These are phyloP conservation scores for Dichotomopilus funicola DNA, from an alignment of 2,329 filamentous ascomycete species.

Conservation along the genomic window DNA sequence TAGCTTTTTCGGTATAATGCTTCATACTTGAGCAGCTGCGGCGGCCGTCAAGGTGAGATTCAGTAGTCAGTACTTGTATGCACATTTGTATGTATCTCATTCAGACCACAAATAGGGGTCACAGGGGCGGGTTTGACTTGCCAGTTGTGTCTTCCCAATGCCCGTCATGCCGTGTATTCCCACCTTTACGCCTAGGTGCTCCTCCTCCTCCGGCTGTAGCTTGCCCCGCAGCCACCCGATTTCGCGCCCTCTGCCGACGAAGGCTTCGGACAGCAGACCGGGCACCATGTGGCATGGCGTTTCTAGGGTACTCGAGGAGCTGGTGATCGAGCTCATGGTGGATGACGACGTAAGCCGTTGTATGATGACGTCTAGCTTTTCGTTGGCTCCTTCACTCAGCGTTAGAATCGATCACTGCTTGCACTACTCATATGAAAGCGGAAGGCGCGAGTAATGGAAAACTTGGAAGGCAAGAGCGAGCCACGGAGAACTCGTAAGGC, in stretches of 20 bases:
- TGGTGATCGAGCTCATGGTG: neutral
- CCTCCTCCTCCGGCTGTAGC: neutral
- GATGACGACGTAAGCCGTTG: neutral
- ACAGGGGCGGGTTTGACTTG: neutral
- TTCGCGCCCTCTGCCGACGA: neutral
- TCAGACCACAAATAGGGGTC: neutral
- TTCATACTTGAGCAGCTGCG: neutral
- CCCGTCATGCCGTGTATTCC: neutral
- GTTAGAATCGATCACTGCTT: neutral
- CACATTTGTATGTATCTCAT: neutral
- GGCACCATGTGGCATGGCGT: neutral
- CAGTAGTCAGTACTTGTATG: neutral
- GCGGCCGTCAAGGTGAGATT: neutral
- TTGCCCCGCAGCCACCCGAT: neutral
- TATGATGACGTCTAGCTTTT: neutral
- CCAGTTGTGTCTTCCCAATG: neutral
- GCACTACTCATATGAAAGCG: neutral
- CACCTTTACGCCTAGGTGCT: neutral
- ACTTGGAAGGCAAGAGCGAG: neutral
- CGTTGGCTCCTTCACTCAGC: neutral
- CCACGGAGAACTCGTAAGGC: no score
- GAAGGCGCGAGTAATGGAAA: neutral
- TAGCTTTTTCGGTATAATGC: neutral
- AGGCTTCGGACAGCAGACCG: neutral
- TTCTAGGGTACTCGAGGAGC: neutral